Base-by-base conservation (phyloP, 148 eudicot genomes). In the Limonium bicolor region DNA sequence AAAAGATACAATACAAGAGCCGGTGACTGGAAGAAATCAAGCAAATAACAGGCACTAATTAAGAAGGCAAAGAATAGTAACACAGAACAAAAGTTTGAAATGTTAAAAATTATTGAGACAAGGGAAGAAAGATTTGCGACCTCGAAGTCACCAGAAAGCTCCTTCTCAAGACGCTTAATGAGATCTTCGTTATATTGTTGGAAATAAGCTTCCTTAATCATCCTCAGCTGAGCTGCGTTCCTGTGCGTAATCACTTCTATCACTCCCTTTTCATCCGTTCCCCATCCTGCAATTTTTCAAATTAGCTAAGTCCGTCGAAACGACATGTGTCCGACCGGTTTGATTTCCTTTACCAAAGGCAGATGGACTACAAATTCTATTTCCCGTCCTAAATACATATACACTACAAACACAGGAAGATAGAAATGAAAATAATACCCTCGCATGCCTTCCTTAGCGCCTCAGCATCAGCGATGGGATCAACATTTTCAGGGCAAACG, bases 261-360 rank as follows among this genome's bases (percentile, higher is more conserved):
- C 11, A 82, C 40, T 4, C 67, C 70, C 69, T 75, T 78, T 60
- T 82, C 94, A 60, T 79, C 65, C 2, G 86, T 78, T 50, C 94
- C 83, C 68, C 67, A 78, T 32, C 80, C 86, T 78, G 57, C 27
- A 50, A 36, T 5, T 11, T 36, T 13, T 4, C 4, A 7, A 36
- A 11, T 36, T 7, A 5, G 12, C 39, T 7, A 5, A 5, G 12
- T 17, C 4, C 39, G 12, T 6, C 6, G 6, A 30, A 8, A 30
- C 7, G 12, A 11, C 12, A 36, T 36, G 5, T 17, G 14, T 11
- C 15, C 15, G 7, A 36, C 4, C 15, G 15, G 15, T 0, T 13
- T 13, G 15, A 36, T 36, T 7, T 36, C 7, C 15, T 11, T 17
- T 11, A 13, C 5, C 14, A 36, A 11, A 17, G 15, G 15, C 4